A percentile compares a stretch with the other conserved stretches of the same genome.
phyloP scores from a whole-genome alignment of 2,329 filamentous ascomycete species.

The Cordyceps tenuipes region DNA sequence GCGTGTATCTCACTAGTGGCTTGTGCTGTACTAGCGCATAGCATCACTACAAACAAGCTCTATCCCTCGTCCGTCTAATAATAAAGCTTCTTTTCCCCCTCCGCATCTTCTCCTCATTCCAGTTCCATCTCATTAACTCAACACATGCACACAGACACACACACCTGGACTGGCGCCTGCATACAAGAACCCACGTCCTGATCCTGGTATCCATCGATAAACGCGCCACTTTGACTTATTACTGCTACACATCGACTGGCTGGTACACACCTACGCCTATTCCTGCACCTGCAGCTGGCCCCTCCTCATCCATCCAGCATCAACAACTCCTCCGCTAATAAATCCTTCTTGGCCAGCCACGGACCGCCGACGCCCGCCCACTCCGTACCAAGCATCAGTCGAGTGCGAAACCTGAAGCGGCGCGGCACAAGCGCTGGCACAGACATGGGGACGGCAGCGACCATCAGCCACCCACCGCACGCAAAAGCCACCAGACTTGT shows the following conservation, averaged over 20 bases:
- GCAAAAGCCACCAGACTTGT: not conserved
- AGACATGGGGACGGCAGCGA: not conserved
- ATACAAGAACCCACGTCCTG: not conserved
- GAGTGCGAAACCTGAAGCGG: not conserved
- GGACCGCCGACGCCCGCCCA: not conserved
- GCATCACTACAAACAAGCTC: too few relatives aligned
- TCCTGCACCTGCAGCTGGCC: not conserved
- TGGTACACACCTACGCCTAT: too few relatives aligned
- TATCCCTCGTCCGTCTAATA: too few relatives aligned
- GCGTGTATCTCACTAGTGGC: too few relatives aligned
- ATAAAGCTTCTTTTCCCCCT: not conserved
- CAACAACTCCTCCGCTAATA: not conserved
- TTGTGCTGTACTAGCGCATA: too few relatives aligned
- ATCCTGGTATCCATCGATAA: constrained; percentile 1
- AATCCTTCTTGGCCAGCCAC: constrained; percentile 1
- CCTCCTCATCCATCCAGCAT: not conserved
- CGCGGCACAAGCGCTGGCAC: not conserved
- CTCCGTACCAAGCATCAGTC: not conserved
- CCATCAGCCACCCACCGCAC: not conserved
- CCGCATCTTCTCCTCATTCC: too few relatives aligned
- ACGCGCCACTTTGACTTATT: not conserved
- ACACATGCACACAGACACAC: not conserved
- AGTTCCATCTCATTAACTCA: not conserved
- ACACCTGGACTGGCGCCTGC: not conserved
- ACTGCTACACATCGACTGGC: not conserved